phyloP scores from a whole-genome alignment of 1,139 yeast species.

The Suhomyces bribrorum region DNA sequence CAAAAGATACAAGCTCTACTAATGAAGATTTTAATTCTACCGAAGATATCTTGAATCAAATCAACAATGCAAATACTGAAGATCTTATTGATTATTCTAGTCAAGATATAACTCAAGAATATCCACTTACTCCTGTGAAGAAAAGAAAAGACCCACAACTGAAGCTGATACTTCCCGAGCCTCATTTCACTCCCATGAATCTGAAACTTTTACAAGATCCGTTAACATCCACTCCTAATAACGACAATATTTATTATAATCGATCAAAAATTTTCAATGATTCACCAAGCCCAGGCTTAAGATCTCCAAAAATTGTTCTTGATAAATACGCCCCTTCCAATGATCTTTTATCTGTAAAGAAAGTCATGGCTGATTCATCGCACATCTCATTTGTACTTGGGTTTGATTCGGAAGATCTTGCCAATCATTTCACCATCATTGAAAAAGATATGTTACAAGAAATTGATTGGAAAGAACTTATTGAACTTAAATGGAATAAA shows the following conservation, averaged over 20 bases:
- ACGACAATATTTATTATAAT: slow-evolving; percentile 10
- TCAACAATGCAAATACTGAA: slow-evolving; percentile 39
- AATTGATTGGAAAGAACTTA: slow-evolving; percentile 88
- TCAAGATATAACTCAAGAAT: slow-evolving; percentile 26
- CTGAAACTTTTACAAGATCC: slow-evolving; percentile 9
- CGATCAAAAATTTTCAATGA: slow-evolving; percentile 12
- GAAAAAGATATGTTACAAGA: slow-evolving; percentile 83
- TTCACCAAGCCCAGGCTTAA: slow-evolving; percentile 17
- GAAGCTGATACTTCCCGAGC: slow-evolving; percentile 1
- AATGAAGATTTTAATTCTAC: slow-evolving; percentile 20
- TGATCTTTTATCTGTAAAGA: slow-evolving; percentile 35
- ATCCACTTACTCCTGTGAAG: slow-evolving; percentile 31
- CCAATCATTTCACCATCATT: slow-evolving; percentile 80
- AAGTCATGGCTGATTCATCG: slow-evolving; percentile 35
- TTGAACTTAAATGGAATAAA: slow-evolving; percentile 74
- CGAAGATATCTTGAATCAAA: slow-evolving; percentile 42
- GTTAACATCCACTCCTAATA: slow-evolving; percentile 20
- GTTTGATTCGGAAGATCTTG: slow-evolving; percentile 63
- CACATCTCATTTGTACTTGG: slow-evolving; percentile 84
- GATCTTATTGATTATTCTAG: slow-evolving; percentile 34
- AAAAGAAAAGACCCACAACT: slow-evolving; percentile 1
- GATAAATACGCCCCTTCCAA: slow-evolving; percentile 38
- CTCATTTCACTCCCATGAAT: slow-evolving; percentile 7
- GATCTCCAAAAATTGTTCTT: slow-evolving; percentile 38
- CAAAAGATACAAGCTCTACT: slow-evolving; percentile 3